Percentiles rank a stretch among this genome's conserved stretches.
These are phyloP conservation scores for Colletotrichum sp. DNA, from an alignment of 2,329 filamentous ascomycete genomes.

Conservation along the genomic window DNA sequence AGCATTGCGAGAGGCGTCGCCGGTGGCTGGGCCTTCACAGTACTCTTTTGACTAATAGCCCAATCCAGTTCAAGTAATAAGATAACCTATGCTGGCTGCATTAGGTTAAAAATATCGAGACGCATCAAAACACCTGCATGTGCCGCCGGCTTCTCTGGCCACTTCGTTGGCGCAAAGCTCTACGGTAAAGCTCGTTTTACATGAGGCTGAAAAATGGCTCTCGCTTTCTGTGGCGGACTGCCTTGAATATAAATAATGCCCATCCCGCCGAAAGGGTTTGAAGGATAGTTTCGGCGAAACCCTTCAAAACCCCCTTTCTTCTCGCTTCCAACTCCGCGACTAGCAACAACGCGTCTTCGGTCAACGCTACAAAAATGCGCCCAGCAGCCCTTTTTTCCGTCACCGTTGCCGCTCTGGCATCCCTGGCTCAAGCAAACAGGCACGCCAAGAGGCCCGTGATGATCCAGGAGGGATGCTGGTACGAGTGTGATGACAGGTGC, in stretches of 20 bases:
- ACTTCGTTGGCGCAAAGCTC: not conserved
- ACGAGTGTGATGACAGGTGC: not conserved
- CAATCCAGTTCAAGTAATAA: not conserved
- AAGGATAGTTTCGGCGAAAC: not conserved
- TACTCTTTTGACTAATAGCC: not conserved
- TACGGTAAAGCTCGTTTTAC: not conserved
- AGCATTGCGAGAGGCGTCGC: conserved; percentile 23
- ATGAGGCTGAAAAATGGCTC: not conserved
- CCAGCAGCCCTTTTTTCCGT: not conserved
- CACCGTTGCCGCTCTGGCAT: not conserved
- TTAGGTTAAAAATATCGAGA: not conserved
- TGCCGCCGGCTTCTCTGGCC: not conserved
- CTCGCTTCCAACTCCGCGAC: not conserved
- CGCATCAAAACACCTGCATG: not conserved
- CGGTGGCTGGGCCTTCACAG: conserved; percentile 20
- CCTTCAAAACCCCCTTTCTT: not conserved
- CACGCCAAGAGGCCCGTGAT: not conserved
- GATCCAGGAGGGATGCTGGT: not conserved
- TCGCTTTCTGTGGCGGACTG: not conserved
- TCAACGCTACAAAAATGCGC: not conserved
- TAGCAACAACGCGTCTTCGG: not conserved
- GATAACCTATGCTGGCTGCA: too few relatives aligned
- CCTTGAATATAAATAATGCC: not conserved
- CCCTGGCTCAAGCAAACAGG: not conserved
- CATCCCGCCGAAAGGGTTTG: not conserved